Percentiles rank a stretch among this genome's conserved stretches.
These are phyloP conservation scores for Gaeumannomyces sp. DNA, from an alignment of 2,329 filamentous ascomycete genomes.

Conservation along the genomic window DNA sequence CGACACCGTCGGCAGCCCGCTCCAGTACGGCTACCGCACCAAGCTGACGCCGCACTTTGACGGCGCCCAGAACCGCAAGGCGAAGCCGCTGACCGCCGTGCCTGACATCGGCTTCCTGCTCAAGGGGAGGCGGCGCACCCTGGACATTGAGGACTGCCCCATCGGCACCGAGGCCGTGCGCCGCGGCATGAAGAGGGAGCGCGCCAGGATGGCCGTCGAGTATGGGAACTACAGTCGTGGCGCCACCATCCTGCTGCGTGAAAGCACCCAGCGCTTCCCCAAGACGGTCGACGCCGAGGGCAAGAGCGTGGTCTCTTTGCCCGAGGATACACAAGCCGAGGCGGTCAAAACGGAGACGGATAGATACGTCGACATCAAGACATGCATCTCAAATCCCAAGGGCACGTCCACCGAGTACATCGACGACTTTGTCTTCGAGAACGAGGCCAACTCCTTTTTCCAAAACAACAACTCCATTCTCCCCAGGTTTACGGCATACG, in stretches of 20 bases:
- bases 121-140: conserved; percentile 71
- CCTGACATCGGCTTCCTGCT: conserved; percentile 86
- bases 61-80: conserved; percentile 47
- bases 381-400: conserved; percentile 82
- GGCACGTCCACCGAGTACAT: conserved; percentile 82
- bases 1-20: conserved; percentile 82
- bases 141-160: conserved; percentile 97
- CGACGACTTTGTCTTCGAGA: conserved; percentile 76
- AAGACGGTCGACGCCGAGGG: conserved; percentile 29
- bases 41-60: conserved; percentile 97
- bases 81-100: conserved; percentile 46
- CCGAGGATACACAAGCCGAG: conserved; percentile 28
- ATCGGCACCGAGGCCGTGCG: conserved; percentile 85
- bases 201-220: conserved; percentile 66
- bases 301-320: not conserved
- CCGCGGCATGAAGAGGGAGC: conserved; percentile 70
- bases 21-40: conserved; percentile 91
- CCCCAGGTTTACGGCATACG: conserved; percentile 76
- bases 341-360: conserved; percentile 48
- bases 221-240: conserved; percentile 69
- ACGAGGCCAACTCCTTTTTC: conserved; percentile 92
- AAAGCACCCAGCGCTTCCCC: conserved; percentile 66
- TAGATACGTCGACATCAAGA: conserved; percentile 69
- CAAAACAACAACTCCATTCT: conserved; percentile 99
- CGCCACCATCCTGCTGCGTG: conserved; percentile 82